phyloP scores from a whole-genome alignment of 2,329 filamentous ascomycete species.

The Neopestalotiopsis sp. region DNA sequence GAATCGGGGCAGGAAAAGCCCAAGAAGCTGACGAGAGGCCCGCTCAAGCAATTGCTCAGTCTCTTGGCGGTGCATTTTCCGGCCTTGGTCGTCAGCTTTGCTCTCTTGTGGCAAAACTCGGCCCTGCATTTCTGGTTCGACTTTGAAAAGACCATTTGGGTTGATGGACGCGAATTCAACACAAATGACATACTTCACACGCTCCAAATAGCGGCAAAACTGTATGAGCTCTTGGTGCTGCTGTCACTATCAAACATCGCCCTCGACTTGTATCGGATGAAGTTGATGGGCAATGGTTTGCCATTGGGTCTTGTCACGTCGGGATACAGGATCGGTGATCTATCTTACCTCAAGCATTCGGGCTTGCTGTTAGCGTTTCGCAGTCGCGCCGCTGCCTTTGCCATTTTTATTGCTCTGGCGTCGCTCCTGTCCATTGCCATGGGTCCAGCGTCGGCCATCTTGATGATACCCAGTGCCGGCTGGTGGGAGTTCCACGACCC shows the following conservation, averaged over 20 bases:
- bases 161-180: background rate
- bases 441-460: background rate
- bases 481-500: background rate
- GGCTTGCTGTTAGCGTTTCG: background rate
- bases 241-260: background rate
- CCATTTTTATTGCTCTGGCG: background rate
- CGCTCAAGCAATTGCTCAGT: background rate
- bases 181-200: background rate
- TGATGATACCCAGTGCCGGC: background rate
- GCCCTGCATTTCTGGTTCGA: constrained; percentile 4
- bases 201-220: background rate
- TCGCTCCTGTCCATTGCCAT: background rate
- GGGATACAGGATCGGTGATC: background rate
- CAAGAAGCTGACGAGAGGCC: background rate
- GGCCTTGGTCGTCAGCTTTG: background rate
- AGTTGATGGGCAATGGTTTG: background rate
- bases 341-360: background rate
- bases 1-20: background rate
- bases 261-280: background rate
- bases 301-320: background rate
- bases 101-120: background rate
- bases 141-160: background rate
- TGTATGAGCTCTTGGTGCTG: background rate
- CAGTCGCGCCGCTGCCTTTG: background rate
- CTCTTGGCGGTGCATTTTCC: background rate